phyloP scores from a whole-genome alignment of 1,284 basidiomycete genomes.

The Coriolopsis trogii region DNA sequence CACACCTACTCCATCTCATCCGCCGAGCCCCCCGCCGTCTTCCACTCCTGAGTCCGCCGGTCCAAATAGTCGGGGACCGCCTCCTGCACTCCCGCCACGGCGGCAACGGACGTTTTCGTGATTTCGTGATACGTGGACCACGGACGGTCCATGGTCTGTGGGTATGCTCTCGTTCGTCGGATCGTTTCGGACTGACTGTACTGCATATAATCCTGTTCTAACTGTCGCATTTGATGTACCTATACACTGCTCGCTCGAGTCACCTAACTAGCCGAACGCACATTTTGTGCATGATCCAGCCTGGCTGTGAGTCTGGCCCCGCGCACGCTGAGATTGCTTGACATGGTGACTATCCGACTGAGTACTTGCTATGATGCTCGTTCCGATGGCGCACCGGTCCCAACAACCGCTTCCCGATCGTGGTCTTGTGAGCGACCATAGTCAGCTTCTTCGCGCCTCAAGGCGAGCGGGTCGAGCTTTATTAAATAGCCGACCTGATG shows the following conservation, averaged over 20 bases:
- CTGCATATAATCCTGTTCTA: constrained; percentile 19
- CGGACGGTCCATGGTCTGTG: no score
- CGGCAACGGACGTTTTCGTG: constrained; percentile 21
- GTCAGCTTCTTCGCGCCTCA: constrained; percentile 10
- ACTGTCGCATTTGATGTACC: constrained; percentile 18
- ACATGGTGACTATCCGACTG: no score
- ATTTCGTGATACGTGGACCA: no score
- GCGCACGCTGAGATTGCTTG: no score
- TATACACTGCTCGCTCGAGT: constrained; percentile 7
- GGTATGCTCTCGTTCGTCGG: no score
- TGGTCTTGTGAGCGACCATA: constrained; percentile 9
- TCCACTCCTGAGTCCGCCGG: neutral
- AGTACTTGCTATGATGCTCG: no score
- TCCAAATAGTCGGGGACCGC: constrained; percentile 19
- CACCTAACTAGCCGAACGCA: neutral
- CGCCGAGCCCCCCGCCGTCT: constrained; percentile 10
- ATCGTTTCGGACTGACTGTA: no score
- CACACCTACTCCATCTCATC: constrained; percentile 16
- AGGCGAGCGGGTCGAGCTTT: neutral
- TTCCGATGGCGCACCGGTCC: no score
- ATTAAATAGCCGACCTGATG: no score
- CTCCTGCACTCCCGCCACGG: constrained; percentile 30
- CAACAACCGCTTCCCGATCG: neutral
- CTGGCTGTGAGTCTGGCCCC: no score
- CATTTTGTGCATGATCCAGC: no score